Conservation (phyloP, 768 basidiomycete species). For the Albatrellus ellisii region DNA sequence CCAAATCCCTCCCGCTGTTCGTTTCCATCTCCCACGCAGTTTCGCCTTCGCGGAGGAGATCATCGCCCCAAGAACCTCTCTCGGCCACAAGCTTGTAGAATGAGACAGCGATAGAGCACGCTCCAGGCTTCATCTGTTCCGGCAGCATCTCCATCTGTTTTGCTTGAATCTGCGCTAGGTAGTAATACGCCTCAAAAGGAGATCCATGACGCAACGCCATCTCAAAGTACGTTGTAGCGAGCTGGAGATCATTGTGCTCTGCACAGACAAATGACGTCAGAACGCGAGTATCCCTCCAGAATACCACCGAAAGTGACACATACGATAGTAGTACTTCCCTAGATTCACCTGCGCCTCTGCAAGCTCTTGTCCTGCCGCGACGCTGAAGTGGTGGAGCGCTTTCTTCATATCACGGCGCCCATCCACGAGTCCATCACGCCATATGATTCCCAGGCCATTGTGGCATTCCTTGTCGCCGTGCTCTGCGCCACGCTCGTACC, state of each 20-base stretch:
- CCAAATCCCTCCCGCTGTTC: conserved; percentile 63
- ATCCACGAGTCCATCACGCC: conserved; percentile 73
- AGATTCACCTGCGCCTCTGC: conserved; percentile 89
- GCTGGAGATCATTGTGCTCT: conserved; percentile 58
- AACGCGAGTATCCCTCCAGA: not conserved
- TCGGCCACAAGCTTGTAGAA: conserved; percentile 92
- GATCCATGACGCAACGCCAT: conserved; percentile 78
- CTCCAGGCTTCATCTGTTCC: conserved; percentile 43
- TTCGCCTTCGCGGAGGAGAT: conserved; percentile 73
- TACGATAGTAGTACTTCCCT: conserved; percentile 67
- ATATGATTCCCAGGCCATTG: conserved; percentile 86
- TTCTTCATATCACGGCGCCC: conserved; percentile 49
- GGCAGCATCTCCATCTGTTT: conserved; percentile 36
- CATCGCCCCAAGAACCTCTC: conserved; percentile 78
- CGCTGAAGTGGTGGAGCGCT: conserved; percentile 53
- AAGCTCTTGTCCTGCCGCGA: conserved; percentile 77
- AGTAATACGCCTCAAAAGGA: conserved; percentile 90
- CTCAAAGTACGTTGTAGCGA: conserved; percentile 71
- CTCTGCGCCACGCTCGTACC: conserved; percentile 82
- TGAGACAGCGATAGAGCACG: conserved; percentile 82
- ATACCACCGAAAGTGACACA: conserved; percentile 11
- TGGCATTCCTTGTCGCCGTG: conserved; percentile 80
- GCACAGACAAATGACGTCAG: conserved; percentile 5
- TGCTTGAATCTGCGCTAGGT: conserved; percentile 75
- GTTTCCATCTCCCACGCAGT: conserved; percentile 56